These are phyloP conservation scores for Aspergillus latus DNA, from an alignment of 2,329 filamentous ascomycete genomes.

Conservation along the genomic window DNA sequence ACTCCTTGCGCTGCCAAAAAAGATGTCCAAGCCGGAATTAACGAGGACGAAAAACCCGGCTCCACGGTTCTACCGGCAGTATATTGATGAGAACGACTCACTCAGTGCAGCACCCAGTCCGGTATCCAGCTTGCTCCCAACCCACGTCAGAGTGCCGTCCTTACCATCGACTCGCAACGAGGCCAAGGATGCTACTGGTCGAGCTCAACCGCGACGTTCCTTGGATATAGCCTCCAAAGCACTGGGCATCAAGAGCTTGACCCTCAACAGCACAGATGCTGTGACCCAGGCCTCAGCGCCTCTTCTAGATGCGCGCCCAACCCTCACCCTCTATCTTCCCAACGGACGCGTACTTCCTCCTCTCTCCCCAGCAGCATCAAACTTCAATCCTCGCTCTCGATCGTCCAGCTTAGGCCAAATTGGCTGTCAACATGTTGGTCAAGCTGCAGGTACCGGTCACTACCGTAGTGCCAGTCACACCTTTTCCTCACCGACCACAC, in stretches of 20 bases:
- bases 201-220: not conserved
- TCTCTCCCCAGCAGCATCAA: not conserved
- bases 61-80: constrained; percentile 1
- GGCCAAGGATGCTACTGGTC: not conserved
- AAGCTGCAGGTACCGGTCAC: not conserved
- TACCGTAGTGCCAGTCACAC: not conserved
- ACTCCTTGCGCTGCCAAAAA: not conserved
- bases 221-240: not conserved
- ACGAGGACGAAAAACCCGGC: not conserved
- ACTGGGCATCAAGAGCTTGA: not conserved
- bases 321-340: not conserved
- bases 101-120: not conserved
- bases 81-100: not conserved
- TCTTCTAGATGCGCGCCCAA: not conserved
- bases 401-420: not conserved
- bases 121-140: not conserved
- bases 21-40: not conserved
- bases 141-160: not conserved
- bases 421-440: not conserved
- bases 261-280: not conserved
- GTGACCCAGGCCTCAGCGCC: no score
- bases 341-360: not conserved
- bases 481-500: not conserved
- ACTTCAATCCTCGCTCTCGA: not conserved
- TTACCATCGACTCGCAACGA: not conserved